These are phyloP conservation scores for Melampsora americana DNA, from an alignment of 1,284 basidiomycete genomes.

Conservation along the genomic window DNA sequence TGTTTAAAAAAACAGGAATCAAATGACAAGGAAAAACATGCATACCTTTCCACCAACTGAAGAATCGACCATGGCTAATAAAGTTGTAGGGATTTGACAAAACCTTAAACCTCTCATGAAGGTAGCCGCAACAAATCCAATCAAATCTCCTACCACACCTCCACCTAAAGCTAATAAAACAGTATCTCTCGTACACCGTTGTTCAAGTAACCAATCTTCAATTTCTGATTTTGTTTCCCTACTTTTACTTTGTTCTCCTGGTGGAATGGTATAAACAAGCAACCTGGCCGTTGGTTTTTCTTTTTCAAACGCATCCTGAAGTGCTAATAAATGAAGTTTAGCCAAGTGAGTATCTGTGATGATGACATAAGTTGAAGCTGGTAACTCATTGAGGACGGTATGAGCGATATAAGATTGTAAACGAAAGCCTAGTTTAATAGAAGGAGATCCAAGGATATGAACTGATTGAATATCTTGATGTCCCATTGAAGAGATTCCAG, in stretches of 20 bases:
- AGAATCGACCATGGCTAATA: slow-evolving; percentile 98
- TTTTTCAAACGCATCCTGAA: slow-evolving; percentile 67
- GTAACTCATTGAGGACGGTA: slow-evolving; percentile 68
- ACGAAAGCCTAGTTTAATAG: slow-evolving; percentile 89
- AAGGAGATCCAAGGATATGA: slow-evolving; percentile 78
- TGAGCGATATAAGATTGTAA: slow-evolving; percentile 72
- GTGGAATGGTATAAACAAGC: slow-evolving; percentile 57
- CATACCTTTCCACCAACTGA: slow-evolving; percentile 81
- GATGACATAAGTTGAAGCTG: slow-evolving; percentile 85
- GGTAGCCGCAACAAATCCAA: slow-evolving; percentile 96
- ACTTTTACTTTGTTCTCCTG: slow-evolving; percentile 89
- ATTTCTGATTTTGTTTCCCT: slow-evolving; percentile 86
- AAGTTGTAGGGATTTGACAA: slow-evolving; percentile 92
- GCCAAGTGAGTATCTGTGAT: slow-evolving; percentile 89
- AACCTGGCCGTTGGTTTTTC: slow-evolving; percentile 55
- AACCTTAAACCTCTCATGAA: slow-evolving; percentile 90
- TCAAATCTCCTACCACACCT: slow-evolving; percentile 89
- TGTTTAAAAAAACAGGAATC: not conserved
- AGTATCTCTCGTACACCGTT: slow-evolving; percentile 87
- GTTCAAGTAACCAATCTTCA: slow-evolving; percentile 85
- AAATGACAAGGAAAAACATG: not conserved
- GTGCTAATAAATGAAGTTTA: slow-evolving; percentile 67
- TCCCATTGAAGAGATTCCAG: not conserved
- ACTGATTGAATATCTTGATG: slow-evolving; percentile 58
- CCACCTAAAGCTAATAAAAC: slow-evolving; percentile 91